Base-by-base conservation (phyloP, 2,329 filamentous ascomycete species). In the Myriosclerotinia scirpicola region DNA sequence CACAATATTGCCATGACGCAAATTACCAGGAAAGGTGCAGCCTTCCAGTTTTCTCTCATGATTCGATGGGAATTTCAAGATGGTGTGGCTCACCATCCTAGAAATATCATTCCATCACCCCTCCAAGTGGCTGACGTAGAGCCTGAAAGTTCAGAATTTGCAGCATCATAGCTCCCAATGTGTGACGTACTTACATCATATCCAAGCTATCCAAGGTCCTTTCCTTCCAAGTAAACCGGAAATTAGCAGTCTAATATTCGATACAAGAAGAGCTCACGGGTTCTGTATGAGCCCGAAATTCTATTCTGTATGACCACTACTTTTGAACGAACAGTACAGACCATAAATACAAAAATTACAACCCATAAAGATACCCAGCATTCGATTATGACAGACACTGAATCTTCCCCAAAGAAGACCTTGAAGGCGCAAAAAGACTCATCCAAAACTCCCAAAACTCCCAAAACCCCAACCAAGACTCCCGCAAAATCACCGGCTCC, bases 201-300 rank as follows among this genome's bases (percentile, higher is more conserved):
- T 50, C 40, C 40, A 46, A 64, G 50, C 61, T 58, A 34, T 56
- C 38, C 50, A 64, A 60, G 58, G 44, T 26, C 14, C 26, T 56
- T 6, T 58, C 3, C 40, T 59, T 65, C 54, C 54, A 65, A 59
- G 63, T 65, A 65, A 65, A 59, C 63, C 42, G 63, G 63, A 42
- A 65, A 65, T 50, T 59, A 65, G 63, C 40, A 48, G 34, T n/a
- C 12, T 48, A 17, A 42, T 59, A 65, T 58, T 48, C 42, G 22
- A 56, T 65, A 65, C 63, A 65, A 65, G 58, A 65, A 65, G 54
- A 65, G 54, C 63, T 65, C 54, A 65, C 63, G 54, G 54, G 44
- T 61, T 61, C 58, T 38, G 58, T 61, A 52, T 48, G 58, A 52
- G 40, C 12, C 58, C 34, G n/a, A 61, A 48, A 36, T 50, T 50